Percentiles rank a stretch among this genome's conserved stretches.
phyloP scores from a whole-genome alignment of 2,329 filamentous ascomycete genomes.

The Shiraia bambusicola region DNA sequence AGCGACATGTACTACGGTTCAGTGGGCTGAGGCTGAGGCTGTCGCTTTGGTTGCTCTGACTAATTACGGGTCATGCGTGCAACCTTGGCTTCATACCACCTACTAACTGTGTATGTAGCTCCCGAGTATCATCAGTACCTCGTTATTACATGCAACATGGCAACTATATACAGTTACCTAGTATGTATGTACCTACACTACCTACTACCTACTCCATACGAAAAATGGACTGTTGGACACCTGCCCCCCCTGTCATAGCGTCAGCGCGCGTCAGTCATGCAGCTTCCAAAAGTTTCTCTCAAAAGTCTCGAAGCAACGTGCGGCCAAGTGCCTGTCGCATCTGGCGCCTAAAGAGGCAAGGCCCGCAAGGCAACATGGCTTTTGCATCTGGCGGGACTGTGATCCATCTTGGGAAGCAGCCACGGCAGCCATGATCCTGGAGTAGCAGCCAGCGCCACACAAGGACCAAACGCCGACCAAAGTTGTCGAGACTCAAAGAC shows the following conservation, averaged over 20 bases:
- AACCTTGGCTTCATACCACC: not conserved
- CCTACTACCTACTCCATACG: too few species aligned
- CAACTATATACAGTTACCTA: too few species aligned
- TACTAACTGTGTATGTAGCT: too few species aligned
- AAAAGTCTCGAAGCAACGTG: conserved; percentile 27
- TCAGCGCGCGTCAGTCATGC: conserved; percentile 13
- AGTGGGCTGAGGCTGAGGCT: too few species aligned
- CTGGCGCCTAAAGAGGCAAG: not conserved
- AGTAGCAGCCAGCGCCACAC: not conserved
- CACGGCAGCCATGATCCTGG: conserved; percentile 14
- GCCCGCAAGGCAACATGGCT: not conserved
- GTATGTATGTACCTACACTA: too few species aligned
- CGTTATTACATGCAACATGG: too few species aligned
- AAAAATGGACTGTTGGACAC: not conserved
- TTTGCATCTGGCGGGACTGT: too few species aligned
- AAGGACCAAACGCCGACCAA: not conserved
- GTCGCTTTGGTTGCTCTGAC: too few species aligned
- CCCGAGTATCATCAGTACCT: too few species aligned
- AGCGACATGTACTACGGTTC: too few species aligned
- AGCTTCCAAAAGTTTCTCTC: conserved; percentile 20
- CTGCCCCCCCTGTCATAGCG: conserved; percentile 3
- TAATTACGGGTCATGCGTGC: too few species aligned
- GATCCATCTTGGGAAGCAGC: conserved; percentile 8
- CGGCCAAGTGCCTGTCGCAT: conserved; percentile 19
- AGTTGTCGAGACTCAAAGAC: conserved; percentile 2